Evolutionary conservation across 345 rosid species (phyloP).

Genomic region (Hibiscus syriacus): DNA sequence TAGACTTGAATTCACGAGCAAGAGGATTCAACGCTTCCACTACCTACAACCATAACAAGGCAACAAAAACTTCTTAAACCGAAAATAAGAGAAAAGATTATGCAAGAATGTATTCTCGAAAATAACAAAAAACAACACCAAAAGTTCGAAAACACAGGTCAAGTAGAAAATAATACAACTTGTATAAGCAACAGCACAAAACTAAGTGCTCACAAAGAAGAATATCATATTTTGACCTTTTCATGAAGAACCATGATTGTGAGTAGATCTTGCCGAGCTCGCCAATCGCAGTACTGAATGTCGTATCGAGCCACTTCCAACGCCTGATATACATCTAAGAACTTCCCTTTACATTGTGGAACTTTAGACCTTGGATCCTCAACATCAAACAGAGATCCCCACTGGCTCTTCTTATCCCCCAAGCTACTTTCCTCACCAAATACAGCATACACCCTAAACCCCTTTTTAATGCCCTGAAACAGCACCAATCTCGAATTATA

Average conservation of each 20-base stretch:
- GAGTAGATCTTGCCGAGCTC: conserved; percentile 93
- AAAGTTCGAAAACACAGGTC: neutral
- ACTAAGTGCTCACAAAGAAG: neutral
- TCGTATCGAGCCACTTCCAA: conserved; percentile 88
- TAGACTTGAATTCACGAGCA: conserved; percentile 89
- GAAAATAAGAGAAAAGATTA: neutral
- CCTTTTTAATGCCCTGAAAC: conserved; percentile 55
- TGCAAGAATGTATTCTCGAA: neutral
- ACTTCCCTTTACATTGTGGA: conserved; percentile 76
- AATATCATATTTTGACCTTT: conserved; percentile 33
- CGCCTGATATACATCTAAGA: conserved; percentile 83
- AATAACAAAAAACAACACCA: neutral
- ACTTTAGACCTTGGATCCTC: conserved; percentile 91
- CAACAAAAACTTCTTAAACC: conserved; percentile 6
- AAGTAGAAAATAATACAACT: neutral
- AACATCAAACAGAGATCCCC: conserved; percentile 76
- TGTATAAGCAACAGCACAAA: neutral
- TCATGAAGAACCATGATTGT: conserved; percentile 89
- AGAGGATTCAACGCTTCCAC: conserved; percentile 94
- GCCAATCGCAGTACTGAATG: conserved; percentile 90
- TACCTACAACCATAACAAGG: conserved; percentile 40
- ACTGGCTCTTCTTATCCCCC: conserved; percentile 61
- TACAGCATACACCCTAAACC: conserved; percentile 65
- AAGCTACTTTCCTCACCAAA: conserved; percentile 61
- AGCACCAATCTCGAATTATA: conserved; percentile 2